A percentile compares a stretch with the other conserved stretches of the same genome.
Evolutionary conservation across 306 rosid species (phyloP).

Genomic region (Medicago truncatula): MtrunA17r5.0-ANR NC_053047.1:23889501-23890000

Average conservation of each 20-base stretch:
- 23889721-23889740: not conserved
- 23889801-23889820: constrained; percentile 39
- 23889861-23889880: constrained; percentile 66
- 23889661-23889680: not conserved
- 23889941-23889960: constrained; percentile 8
- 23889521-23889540: too few relatives aligned
- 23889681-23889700: not conserved
- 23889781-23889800: not conserved
- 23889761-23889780: constrained; percentile 21
- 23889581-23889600: not conserved
- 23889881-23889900: constrained; percentile 68
- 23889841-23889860: constrained; percentile 55
- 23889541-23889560: not conserved
- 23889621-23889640: not conserved
- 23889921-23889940: constrained; percentile 59
- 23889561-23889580: not conserved
- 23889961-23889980: constrained; percentile 5
- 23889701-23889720: constrained; percentile 1
- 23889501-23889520: too few relatives aligned
- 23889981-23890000: constrained; percentile 48
- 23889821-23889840: constrained; percentile 55
- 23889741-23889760: constrained; percentile 45
- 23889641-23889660: not conserved
- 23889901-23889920: constrained; percentile 72
- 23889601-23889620: not conserved